Conservation (phyloP, 345 rosid genomes). For the Euphorbia peplus region DNA sequence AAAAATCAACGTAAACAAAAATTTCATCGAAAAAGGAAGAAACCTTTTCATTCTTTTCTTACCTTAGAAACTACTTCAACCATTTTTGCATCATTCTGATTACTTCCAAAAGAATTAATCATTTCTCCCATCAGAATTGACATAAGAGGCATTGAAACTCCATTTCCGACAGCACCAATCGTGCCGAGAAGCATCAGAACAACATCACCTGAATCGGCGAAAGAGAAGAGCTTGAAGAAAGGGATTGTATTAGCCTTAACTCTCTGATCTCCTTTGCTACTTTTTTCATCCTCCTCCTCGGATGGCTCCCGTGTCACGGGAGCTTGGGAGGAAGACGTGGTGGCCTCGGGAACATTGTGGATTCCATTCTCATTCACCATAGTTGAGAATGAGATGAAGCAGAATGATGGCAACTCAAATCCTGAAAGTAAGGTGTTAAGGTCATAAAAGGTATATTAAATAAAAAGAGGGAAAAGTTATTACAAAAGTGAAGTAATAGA, state of each 20-base stretch:
- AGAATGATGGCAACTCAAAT: background rate
- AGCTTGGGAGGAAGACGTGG: background rate
- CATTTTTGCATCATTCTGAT: too few relatives aligned
- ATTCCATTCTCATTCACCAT: slow-evolving; percentile 18
- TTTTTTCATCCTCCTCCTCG: background rate
- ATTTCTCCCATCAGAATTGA: too few relatives aligned
- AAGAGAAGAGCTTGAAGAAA: slow-evolving; percentile 37
- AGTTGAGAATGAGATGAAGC: too few relatives aligned
- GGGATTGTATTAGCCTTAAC: slow-evolving; percentile 25
- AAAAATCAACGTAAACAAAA: background rate
- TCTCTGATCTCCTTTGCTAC: background rate
- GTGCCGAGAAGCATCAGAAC: slow-evolving; percentile 34
- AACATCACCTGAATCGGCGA: slow-evolving; percentile 32
- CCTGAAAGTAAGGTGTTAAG: background rate
- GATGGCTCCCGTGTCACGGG: background rate
- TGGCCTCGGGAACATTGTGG: background rate
- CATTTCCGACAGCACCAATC: slow-evolving; percentile 19
- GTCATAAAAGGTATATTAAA: background rate
- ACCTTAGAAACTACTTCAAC: too few relatives aligned
- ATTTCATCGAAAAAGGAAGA: background rate
- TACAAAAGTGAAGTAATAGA: background rate
- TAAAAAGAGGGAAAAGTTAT: background rate
- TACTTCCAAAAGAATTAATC: too few relatives aligned
- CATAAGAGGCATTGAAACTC: slow-evolving; percentile 22
- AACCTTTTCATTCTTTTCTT: too few relatives aligned